phyloP scores from a whole-genome alignment of 495 filamentous ascomycete genomes.

The Aspergillus biplanus region DNA sequence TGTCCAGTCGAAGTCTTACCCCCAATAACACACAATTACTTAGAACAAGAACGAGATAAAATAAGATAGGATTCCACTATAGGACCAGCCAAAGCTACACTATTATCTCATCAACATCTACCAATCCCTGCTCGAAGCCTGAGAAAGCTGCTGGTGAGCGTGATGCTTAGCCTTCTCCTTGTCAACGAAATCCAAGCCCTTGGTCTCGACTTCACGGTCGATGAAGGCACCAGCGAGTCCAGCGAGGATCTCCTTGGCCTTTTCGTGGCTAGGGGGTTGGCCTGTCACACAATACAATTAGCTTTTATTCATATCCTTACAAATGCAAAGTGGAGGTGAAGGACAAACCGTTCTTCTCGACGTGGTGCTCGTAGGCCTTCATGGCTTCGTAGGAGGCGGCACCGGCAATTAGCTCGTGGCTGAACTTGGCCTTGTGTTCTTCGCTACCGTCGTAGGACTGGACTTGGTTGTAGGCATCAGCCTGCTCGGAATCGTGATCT shows the following conservation, averaged over 20 bases:
- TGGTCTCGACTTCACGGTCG: constrained; percentile 73
- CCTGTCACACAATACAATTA: constrained; percentile 41
- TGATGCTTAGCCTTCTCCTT: constrained; percentile 67
- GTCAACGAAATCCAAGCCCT: constrained; percentile 71
- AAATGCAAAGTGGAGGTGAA: neutral
- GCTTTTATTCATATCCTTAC: too few relatives aligned
- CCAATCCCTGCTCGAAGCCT: constrained; percentile 47
- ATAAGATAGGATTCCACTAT: too few relatives aligned
- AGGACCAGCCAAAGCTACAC: too few relatives aligned
- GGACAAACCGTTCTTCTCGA: constrained; percentile 60
- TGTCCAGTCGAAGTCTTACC: too few relatives aligned
- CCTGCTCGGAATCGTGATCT: constrained; percentile 28
- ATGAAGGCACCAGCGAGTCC: constrained; percentile 71
- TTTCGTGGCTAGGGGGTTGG: constrained; percentile 61
- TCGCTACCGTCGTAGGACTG: constrained; percentile 41
- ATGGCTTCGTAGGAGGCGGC: constrained; percentile 75
- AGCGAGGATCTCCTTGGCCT: constrained; percentile 74
- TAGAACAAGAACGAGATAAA: too few relatives aligned
- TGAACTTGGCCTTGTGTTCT: constrained; percentile 57
- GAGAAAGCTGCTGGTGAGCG: constrained; percentile 59
- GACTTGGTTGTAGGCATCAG: constrained; percentile 15
- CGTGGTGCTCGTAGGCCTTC: constrained; percentile 70
- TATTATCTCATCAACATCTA: neutral
- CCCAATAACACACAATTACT: too few relatives aligned
- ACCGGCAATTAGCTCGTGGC: constrained; percentile 71